Evolutionary conservation across 2,329 filamentous ascomycete species (phyloP), one percentile per base, ranked within the genome.

Genomic region (Arthrobotrys sphaeroides): DNA sequence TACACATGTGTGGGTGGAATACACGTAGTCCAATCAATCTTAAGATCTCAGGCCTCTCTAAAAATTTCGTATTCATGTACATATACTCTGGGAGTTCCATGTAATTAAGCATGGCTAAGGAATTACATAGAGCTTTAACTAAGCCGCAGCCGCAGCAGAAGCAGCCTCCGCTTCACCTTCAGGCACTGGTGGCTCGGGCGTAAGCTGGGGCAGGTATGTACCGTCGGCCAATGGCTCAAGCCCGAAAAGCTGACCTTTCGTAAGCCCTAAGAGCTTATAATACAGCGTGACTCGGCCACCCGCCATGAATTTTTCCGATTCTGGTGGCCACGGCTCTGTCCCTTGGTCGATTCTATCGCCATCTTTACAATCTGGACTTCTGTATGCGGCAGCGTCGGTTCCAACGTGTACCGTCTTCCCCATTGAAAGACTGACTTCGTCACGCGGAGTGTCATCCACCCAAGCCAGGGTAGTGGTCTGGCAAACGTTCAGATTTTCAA

Each of bases 231-330:
- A 9, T 13, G 45, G 33, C 16, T 43, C 45, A 1, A n/a, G 6
- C 5, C 72, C 64, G 7, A 40, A 22, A 7, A 49, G 57, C 16
- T 68, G 55, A 6, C 16, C 64, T 5, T 36, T 20, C 3, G 62
- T 49, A 13, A 68, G 26, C 9, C 42, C 45, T 3, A 68, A 9
- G 26, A 66, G 47, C 18, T 68, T 40, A 33, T 31, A 75, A 3
- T 36, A 68, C n/a, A 75, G 51, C 3, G 64, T 13, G n/a, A 65
- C 45, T 6, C 33, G 45, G n/a, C 49, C 57, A n/a, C 57, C 72
- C 31, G 13, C 28, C 2, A 24, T n/a, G 18, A 69, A 69, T n/a
- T 38, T 36, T 1, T 22, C 20, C 24, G 38, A 31, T 18, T 28
- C 47, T 36, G 55, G 16, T 24, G 64, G 72, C 62, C 62, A 75